These are phyloP conservation scores for Lindgomyces ingoldianus DNA, from an alignment of 495 filamentous ascomycete species.

Conservation along the genomic window DNA sequence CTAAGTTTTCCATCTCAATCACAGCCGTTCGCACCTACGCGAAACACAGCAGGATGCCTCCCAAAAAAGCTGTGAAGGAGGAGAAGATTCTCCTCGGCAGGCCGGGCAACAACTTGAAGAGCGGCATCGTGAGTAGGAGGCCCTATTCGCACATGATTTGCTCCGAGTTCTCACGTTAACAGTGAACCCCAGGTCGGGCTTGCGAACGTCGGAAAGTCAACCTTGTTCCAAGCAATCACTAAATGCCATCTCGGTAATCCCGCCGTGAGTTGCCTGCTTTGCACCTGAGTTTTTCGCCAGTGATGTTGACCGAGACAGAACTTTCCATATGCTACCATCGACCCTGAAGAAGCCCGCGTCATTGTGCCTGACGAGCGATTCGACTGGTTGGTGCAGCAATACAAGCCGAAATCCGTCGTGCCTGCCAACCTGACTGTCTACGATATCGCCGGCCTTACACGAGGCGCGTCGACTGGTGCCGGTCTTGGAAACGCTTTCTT, in stretches of 20 bases:
- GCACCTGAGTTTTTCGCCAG: not conserved
- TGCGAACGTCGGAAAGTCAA: conserved; percentile 99
- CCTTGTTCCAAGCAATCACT: conserved; percentile 98
- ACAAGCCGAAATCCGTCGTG: conserved; percentile 93
- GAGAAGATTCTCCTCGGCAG: conserved; percentile 87
- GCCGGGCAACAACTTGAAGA: conserved; percentile 98
- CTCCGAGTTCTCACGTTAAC: conserved; percentile 37
- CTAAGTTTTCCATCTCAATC: conserved; percentile 40
- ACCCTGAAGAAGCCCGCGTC: conserved; percentile 97
- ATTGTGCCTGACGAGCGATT: conserved; percentile 95
- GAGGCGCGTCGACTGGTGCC: conserved; percentile 94
- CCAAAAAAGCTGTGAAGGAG: conserved; percentile 68
- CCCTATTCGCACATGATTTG: conserved; percentile 39
- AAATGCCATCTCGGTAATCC: conserved; percentile 97
- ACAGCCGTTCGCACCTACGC: conserved; percentile 35
- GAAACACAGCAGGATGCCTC: conserved; percentile 65
- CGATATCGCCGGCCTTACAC: conserved; percentile 96
- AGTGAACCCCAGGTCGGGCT: conserved; percentile 76
- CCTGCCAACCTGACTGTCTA: conserved; percentile 98
- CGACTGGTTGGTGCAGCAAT: conserved; percentile 93
- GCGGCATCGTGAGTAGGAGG: conserved; percentile 89
- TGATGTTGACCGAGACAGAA: conserved; percentile 58
- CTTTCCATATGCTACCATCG: conserved; percentile 98
- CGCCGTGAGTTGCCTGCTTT: conserved; percentile 69
- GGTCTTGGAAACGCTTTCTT: conserved; percentile 98